Percentiles rank a stretch among this genome's conserved stretches.
These are phyloP conservation scores for Cytospora leucostoma DNA, from an alignment of 2,329 filamentous ascomycete species.

Conservation along the genomic window DNA sequence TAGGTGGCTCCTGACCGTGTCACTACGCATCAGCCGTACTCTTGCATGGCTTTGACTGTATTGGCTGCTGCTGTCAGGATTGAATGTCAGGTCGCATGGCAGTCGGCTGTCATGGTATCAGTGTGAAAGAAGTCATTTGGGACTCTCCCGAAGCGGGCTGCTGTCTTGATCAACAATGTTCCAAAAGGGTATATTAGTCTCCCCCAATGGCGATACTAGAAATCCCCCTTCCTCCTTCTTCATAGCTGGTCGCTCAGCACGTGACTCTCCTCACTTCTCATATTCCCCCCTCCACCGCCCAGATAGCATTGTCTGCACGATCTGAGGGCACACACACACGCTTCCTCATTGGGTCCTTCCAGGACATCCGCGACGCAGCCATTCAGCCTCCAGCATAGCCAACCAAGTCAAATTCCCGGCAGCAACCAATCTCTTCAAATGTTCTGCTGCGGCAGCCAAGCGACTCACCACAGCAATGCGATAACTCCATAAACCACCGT, in stretches of 20 bases:
- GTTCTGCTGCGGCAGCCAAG: not conserved
- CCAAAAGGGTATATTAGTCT: constrained; percentile 15
- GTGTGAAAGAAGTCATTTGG: not conserved
- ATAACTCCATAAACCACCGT: constrained; percentile 17
- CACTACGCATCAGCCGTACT: not conserved
- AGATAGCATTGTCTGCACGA: not conserved
- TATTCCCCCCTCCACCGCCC: not conserved
- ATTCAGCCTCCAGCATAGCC: not conserved
- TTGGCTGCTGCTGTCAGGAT: not conserved
- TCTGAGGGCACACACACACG: not conserved
- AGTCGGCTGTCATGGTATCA: not conserved
- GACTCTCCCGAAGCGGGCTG: not conserved
- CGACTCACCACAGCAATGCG: constrained; percentile 9
- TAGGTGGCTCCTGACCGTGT: constrained; percentile 5
- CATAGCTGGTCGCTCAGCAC: not conserved
- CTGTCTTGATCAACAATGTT: not conserved
- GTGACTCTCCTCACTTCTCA: not conserved
- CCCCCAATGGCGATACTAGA: constrained; percentile 10
- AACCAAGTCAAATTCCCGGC: not conserved
- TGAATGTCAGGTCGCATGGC: not conserved
- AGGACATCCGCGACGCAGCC: not conserved
- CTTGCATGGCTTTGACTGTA: constrained; percentile 4
- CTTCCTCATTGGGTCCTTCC: not conserved
- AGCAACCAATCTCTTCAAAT: not conserved
- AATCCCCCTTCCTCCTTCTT: not conserved